phyloP scores from a whole-genome alignment of 2,329 filamentous ascomycete species.

The Hymenoscyphus fructigenus region DNA sequence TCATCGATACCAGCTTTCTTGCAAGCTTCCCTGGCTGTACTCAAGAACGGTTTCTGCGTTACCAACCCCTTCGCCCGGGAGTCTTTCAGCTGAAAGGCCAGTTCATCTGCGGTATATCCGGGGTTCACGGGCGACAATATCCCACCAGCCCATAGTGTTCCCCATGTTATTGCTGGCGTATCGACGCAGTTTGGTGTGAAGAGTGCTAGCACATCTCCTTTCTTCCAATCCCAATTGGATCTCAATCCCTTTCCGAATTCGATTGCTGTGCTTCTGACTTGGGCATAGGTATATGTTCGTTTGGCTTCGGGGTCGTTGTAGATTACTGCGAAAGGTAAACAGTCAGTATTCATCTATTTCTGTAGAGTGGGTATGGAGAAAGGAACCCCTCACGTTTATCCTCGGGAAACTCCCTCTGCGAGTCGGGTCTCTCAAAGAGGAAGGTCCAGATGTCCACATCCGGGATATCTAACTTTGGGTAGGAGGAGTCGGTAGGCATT shows the following conservation, averaged over 20 bases:
- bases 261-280: constrained; percentile 63
- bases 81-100: constrained; percentile 81
- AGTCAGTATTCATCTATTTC: background rate
- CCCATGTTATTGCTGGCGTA: constrained; percentile 73
- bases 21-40: constrained; percentile 66
- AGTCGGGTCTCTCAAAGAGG: constrained; percentile 68
- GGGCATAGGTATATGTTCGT: constrained; percentile 66
- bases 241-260: constrained; percentile 81
- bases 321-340: constrained; percentile 55
- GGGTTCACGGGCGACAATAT: constrained; percentile 85
- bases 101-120: constrained; percentile 78
- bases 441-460: constrained; percentile 75
- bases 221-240: constrained; percentile 73
- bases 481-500: constrained; percentile 34
- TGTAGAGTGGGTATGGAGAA: background rate
- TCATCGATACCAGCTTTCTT: constrained; percentile 66
- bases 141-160: constrained; percentile 79
- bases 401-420: constrained; percentile 63
- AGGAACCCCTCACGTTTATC: constrained; percentile 60
- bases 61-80: constrained; percentile 71
- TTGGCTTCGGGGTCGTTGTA: constrained; percentile 73
- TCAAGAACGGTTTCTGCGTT: constrained; percentile 68
- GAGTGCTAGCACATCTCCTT: constrained; percentile 78
- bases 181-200: constrained; percentile 88
- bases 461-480: constrained; percentile 60